Evolutionary conservation across 1,284 basidiomycete genomes (phyloP).

Genomic region (Cryptococcus amylolentus): DNA sequence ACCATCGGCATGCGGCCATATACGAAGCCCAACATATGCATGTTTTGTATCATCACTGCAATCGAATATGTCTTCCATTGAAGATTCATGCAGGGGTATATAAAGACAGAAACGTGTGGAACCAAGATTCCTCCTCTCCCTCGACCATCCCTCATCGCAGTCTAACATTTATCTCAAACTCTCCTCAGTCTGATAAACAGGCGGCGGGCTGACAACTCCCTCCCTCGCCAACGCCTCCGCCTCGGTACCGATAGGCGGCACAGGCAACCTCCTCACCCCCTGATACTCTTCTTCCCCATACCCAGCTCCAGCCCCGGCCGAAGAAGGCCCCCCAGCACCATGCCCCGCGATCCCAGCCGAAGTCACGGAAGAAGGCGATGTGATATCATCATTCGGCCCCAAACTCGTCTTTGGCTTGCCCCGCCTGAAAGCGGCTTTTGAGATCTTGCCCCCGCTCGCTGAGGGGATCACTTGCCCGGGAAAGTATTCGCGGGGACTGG

Average conservation of each 20-base stretch:
- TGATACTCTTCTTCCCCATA: not conserved
- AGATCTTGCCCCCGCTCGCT: constrained; percentile 28
- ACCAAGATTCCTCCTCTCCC: no score
- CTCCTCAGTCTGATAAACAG: constrained; percentile 4
- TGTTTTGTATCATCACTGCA: no score
- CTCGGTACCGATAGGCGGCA: constrained; percentile 9
- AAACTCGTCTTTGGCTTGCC: constrained; percentile 17
- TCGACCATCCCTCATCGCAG: not conserved
- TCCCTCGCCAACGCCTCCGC: constrained; percentile 8
- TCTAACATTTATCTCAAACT: not conserved
- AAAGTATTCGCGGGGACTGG: not conserved
- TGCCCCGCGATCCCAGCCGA: not conserved
- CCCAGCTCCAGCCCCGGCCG: not conserved
- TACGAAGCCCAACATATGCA: no score
- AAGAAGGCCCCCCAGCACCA: not conserved
- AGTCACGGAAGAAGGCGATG: constrained; percentile 1
- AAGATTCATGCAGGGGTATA: no score
- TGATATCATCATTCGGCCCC: constrained; percentile 7
- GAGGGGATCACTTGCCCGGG: not conserved
- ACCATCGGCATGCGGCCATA: no score
- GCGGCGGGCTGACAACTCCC: constrained; percentile 4
- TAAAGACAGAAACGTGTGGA: no score
- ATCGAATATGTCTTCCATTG: no score
- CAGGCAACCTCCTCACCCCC: constrained; percentile 17
- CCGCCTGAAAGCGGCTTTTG: constrained; percentile 31